phyloP scores from a whole-genome alignment of 345 rosid genomes.

The Acer saccharum region DNA sequence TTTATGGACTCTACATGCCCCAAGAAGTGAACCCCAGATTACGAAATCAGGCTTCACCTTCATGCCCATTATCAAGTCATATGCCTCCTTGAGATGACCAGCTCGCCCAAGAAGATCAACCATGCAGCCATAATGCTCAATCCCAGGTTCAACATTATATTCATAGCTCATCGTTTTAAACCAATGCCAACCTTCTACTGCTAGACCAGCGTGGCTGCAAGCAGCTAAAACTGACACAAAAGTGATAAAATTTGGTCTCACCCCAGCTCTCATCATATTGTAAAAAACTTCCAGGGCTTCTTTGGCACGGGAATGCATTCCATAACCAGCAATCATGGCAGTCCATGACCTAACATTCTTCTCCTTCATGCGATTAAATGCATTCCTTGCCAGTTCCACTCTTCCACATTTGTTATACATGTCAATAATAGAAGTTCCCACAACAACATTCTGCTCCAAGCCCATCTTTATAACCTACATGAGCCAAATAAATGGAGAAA shows the following conservation, averaged over 20 bases:
- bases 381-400: slow-evolving; percentile 66
- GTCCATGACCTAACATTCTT: slow-evolving; percentile 91
- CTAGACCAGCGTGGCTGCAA: slow-evolving; percentile 84
- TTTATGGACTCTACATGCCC: slow-evolving; percentile 86
- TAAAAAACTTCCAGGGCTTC: slow-evolving; percentile 76
- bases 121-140: slow-evolving; percentile 91
- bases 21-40: slow-evolving; percentile 85
- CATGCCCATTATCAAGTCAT: slow-evolving; percentile 69
- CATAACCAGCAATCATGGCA: slow-evolving; percentile 83
- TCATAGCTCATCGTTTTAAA: slow-evolving; percentile 60
- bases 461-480: slow-evolving; percentile 76
- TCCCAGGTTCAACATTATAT: slow-evolving; percentile 67
- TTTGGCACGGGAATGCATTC: slow-evolving; percentile 76
- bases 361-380: slow-evolving; percentile 58
- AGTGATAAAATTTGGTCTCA: slow-evolving; percentile 77
- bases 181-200: slow-evolving; percentile 81
- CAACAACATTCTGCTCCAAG: slow-evolving; percentile 57
- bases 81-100: slow-evolving; percentile 66
- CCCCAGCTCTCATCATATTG: slow-evolving; percentile 58
- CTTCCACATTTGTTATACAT: slow-evolving; percentile 93
- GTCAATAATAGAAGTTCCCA: slow-evolving; percentile 74
- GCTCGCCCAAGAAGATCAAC: slow-evolving; percentile 92
- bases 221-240: slow-evolving; percentile 78
- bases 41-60: slow-evolving; percentile 77
- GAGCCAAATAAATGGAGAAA: slow-evolving; percentile 13